Conservation (phyloP, 352 stramenopile species). For the Thalassiosira ordinaria region DNA sequence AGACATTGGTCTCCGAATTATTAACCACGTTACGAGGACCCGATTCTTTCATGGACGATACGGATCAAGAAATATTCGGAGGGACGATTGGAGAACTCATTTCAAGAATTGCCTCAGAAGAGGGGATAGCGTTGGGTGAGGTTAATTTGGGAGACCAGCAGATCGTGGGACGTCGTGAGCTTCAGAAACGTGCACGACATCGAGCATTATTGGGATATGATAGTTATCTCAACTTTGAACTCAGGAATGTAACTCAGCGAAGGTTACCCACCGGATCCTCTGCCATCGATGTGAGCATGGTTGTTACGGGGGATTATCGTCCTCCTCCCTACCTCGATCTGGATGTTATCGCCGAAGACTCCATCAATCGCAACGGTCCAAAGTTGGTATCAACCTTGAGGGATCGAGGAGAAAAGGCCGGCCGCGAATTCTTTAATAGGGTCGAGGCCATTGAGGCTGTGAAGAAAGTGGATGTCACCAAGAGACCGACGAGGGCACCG, state of each 20-base stretch:
- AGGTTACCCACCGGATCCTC: conserved; percentile 30
- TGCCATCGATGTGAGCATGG: not conserved
- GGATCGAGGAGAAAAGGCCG: conserved; percentile 16
- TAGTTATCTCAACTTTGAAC: not conserved
- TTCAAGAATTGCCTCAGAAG: not conserved
- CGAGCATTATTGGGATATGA: not conserved
- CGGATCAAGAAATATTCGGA: conserved; percentile 32
- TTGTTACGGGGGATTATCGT: conserved; percentile 7
- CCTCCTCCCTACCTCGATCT: conserved; percentile 4
- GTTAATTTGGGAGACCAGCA: conserved; percentile 31
- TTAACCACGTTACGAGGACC: conserved; percentile 26
- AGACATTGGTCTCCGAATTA: conserved; percentile 7
- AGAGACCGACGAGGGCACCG: conserved; percentile 31
- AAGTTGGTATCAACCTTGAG: not conserved
- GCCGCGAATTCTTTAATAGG: conserved; percentile 30
- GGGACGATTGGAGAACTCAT: conserved; percentile 33
- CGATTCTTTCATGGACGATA: conserved; percentile 28
- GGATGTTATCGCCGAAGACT: not conserved
- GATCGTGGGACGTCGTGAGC: not conserved
- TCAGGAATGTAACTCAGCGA: conserved; percentile 8
- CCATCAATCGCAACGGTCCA: not conserved
- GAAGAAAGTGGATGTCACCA: not conserved
- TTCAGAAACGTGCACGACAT: not conserved
- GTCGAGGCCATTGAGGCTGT: conserved; percentile 33
- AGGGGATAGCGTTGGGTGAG: not conserved